Base-by-base conservation (phyloP, 495 filamentous ascomycete species). In the Letharia columbiana region DNA sequence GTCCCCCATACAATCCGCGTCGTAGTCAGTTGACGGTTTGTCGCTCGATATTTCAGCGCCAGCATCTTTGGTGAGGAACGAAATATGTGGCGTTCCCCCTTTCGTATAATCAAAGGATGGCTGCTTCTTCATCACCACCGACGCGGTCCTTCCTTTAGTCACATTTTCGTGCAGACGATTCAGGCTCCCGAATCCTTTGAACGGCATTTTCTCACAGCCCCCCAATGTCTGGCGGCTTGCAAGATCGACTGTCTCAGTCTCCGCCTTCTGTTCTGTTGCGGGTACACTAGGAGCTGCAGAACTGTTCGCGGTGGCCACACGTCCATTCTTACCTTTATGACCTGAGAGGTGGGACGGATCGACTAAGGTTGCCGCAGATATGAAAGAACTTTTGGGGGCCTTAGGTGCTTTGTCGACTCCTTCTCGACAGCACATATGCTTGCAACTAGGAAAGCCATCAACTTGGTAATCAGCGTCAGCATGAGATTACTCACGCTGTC, bases 381-480 rank as follows among this genome's bases (percentile, higher is more conserved):
- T 59, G 40, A 63, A 47, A 33, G 69, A 60, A 35, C 73, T 80
- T 52, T 78, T 81, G n/a, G 76, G 73, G 1, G 77, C 74, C 66
- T 87, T 91, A 10, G 88, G 86, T 42, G 85, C 88, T 63, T 89
- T 95, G 42, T 92, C 88, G 8, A 94, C 71, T 2, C 93, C 93
- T 58, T 96, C 90, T n/a, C 84, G 85, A 73, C 94, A 98, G 71
- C 94, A 98, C 45, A 85, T 75, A 70, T 98, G 94, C 70, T 87
- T 90, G 75, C 88, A 91, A 50, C 84, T 87, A 62, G 33, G 17
- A 57, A 31, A 31, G 45, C 15, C 13, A 41, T 66, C 35, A 56
- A 54, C 7, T 57, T n/a, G 50, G 45, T 7, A 33, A 42, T 45
- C 11, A 31, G 44, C 3, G 65, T 44, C 33, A 54, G 31, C 2